These are phyloP conservation scores for Steccherinum ochraceum DNA, from an alignment of 768 basidiomycete genomes.

Conservation along the genomic window DNA sequence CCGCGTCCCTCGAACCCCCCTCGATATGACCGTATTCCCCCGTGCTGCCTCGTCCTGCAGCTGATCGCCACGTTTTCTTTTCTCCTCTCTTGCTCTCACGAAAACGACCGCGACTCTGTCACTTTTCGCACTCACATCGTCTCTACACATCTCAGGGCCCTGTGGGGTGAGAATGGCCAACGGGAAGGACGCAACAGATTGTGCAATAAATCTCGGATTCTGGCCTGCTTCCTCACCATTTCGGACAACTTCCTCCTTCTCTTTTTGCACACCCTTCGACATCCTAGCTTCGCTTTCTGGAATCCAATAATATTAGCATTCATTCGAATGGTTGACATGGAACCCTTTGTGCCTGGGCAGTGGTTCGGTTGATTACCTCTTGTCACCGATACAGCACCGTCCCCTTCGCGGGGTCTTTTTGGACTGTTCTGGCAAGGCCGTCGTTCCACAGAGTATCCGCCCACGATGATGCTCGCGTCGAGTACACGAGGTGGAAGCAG, in stretches of 20 bases:
- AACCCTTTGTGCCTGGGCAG: background rate
- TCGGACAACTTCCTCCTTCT: background rate
- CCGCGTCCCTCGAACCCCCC: too few relatives aligned
- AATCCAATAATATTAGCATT: background rate
- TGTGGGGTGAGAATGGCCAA: background rate
- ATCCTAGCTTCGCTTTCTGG: background rate
- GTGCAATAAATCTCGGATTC: background rate
- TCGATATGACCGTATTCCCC: too few relatives aligned
- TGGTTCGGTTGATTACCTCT: background rate
- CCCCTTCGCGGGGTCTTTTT: background rate
- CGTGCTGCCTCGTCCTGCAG: too few relatives aligned
- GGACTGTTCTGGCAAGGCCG: background rate
- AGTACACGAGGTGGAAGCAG: background rate
- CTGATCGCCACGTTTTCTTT: background rate
- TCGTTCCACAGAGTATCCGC: background rate
- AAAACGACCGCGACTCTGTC: background rate
- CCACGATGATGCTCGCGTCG: background rate
- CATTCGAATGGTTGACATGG: background rate
- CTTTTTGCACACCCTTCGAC: background rate
- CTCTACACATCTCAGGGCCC: background rate
- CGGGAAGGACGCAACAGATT: background rate
- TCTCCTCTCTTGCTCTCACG: background rate
- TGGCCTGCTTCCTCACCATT: background rate
- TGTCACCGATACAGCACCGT: background rate
- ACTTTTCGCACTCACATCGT: background rate